Conservation (phyloP, 805 yeast species). For the Lipomyces kockii region DNA sequence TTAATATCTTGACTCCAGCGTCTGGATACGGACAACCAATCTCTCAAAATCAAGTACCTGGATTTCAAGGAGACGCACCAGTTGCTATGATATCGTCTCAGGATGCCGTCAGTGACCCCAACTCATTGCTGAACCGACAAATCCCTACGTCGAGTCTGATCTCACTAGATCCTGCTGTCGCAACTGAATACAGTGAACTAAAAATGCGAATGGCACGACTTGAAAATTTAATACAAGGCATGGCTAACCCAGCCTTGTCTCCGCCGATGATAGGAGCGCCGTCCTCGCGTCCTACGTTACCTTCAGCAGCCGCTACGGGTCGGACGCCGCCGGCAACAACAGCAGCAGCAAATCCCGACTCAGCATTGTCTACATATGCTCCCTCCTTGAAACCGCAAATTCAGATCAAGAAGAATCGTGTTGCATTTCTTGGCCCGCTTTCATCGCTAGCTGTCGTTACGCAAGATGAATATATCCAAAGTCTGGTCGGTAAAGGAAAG, state of each 20-base stretch:
- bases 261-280: neutral
- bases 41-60: neutral
- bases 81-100: conserved; percentile 1
- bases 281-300: neutral
- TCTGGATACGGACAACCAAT: neutral
- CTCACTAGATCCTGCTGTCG: neutral
- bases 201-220: conserved; percentile 29
- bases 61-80: neutral
- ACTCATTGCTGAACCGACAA: neutral
- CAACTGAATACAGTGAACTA: conserved; percentile 24
- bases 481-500: neutral
- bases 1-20: neutral
- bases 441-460: conserved; percentile 6
- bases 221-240: conserved; percentile 13
- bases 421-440: conserved; percentile 26
- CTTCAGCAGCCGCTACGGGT: neutral
- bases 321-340: neutral
- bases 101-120: neutral
- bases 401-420: conserved; percentile 23
- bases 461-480: conserved; percentile 14
- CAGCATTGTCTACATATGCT: neutral
- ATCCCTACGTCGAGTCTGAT: neutral
- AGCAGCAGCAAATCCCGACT: neutral
- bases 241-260: neutral
- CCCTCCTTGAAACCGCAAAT: conserved; percentile 15